phyloP scores from a whole-genome alignment of 805 yeast species.

The Wickerhamomyces chaumierensis region DNA sequence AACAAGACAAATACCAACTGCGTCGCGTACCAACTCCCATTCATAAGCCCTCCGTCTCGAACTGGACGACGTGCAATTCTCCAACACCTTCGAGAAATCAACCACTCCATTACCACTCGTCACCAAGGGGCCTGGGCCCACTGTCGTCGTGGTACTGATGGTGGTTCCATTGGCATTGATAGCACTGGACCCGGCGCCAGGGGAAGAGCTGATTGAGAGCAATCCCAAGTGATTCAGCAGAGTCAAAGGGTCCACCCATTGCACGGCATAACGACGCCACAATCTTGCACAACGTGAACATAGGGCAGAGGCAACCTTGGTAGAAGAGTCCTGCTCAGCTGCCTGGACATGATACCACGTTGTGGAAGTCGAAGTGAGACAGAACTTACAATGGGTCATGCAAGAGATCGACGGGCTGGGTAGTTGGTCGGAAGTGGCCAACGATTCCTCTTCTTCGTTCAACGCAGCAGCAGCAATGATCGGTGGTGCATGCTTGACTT shows the following conservation, averaged over 20 bases:
- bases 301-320: too few species aligned
- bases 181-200: too few species aligned
- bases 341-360: slow-evolving; percentile 74
- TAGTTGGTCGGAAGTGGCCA: slow-evolving; percentile 11
- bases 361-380: slow-evolving; percentile 41
- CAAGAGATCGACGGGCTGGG: slow-evolving; percentile 52
- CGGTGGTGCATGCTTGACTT: neutral
- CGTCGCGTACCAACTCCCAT: neutral
- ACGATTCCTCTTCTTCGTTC: neutral
- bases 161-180: too few species aligned
- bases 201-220: too few species aligned
- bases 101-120: neutral
- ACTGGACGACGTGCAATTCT: too few species aligned
- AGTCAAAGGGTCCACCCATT: slow-evolving; percentile 74
- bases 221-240: slow-evolving; percentile 25
- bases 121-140: too few species aligned
- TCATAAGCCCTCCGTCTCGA: neutral
- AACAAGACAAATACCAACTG: neutral
- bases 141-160: too few species aligned
- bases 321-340: slow-evolving; percentile 21
- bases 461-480: slow-evolving; percentile 1
- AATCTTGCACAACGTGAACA: slow-evolving; percentile 81
- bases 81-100: neutral
- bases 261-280: slow-evolving; percentile 84
- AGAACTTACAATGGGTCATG: slow-evolving; percentile 69